Evolutionary conservation across 139 green algal species (phyloP).

Genomic region (Chlorella sp.): DNA sequence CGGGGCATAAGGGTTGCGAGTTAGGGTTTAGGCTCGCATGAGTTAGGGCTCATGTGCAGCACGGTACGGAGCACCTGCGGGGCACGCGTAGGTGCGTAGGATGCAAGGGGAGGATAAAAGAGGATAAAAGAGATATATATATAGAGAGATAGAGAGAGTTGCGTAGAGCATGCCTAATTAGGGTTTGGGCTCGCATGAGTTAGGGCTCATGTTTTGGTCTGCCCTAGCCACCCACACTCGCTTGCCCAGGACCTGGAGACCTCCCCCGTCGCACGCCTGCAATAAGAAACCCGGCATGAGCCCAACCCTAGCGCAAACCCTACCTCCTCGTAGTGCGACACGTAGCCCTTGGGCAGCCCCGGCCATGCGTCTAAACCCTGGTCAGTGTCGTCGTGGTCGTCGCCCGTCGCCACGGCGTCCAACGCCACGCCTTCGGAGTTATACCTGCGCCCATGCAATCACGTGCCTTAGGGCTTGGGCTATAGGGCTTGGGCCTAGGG

Average conservation of each 20-base stretch:
- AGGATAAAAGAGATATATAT: too few relatives aligned
- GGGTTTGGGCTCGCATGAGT: neutral
- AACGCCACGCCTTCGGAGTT: neutral
- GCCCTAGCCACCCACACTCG: neutral
- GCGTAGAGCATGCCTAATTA: too few relatives aligned
- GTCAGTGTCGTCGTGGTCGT: neutral
- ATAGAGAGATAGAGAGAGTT: too few relatives aligned
- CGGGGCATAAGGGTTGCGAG: neutral
- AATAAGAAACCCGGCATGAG: neutral
- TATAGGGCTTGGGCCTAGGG: too few relatives aligned
- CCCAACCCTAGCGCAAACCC: neutral
- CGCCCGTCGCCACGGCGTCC: neutral
- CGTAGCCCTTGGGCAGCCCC: neutral
- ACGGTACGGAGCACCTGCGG: neutral
- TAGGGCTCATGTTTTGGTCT: neutral
- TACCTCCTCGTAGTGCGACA: neutral
- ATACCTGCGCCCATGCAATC: neutral
- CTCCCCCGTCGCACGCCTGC: neutral
- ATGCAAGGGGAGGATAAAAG: too few relatives aligned
- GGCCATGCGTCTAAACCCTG: neutral
- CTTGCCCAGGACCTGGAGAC: neutral
- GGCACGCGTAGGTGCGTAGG: too few relatives aligned
- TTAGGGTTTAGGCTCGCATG: neutral
- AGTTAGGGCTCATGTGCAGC: neutral
- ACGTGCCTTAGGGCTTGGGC: neutral